A percentile compares a stretch with the other conserved stretches of the same genome.
Evolutionary conservation across 2,329 filamentous ascomycete genomes (phyloP).

Genomic region (Herpotrichia juniperi): DNA sequence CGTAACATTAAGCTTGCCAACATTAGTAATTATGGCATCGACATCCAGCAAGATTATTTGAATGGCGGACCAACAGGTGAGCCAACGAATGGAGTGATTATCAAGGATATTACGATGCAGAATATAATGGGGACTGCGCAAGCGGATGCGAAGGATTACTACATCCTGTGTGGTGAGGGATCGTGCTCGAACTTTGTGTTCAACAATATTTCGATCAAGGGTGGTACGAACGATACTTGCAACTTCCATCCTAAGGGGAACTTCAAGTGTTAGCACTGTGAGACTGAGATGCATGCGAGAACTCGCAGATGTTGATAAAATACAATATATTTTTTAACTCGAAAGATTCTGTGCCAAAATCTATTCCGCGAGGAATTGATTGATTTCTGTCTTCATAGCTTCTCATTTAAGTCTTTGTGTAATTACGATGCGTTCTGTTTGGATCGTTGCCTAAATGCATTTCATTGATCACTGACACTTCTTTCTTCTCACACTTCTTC

Average conservation of each 20-base stretch:
- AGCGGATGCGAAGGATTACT: slow-evolving; percentile 47
- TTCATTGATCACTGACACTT: too few species aligned
- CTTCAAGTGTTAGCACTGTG: slow-evolving; percentile 32
- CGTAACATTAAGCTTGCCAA: slow-evolving; percentile 48
- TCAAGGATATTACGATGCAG: slow-evolving; percentile 48
- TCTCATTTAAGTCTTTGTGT: too few species aligned
- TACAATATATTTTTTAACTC: too few species aligned
- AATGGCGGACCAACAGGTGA: slow-evolving; percentile 49
- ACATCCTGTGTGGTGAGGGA: slow-evolving; percentile 60
- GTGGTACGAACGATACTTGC: slow-evolving; percentile 45
- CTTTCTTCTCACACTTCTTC: too few species aligned
- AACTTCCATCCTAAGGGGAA: slow-evolving; percentile 34
- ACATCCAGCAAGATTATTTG: slow-evolving; percentile 57
- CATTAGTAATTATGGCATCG: slow-evolving; percentile 55
- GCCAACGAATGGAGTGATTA: slow-evolving; percentile 53
- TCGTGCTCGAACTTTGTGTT: slow-evolving; percentile 60
- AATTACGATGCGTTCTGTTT: too few species aligned
- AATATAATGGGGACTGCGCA: slow-evolving; percentile 47
- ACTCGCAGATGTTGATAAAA: too few species aligned
- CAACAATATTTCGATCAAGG: slow-evolving; percentile 45
- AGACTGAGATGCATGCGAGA: too few species aligned
- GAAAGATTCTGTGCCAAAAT: too few species aligned
- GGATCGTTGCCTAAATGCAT: too few species aligned
- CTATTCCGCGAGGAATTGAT: too few species aligned
- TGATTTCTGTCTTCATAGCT: too few species aligned